Evolutionary conservation across 805 yeast genomes (phyloP).

Genomic region (Wickerhamiella sergipiensis): DNA sequence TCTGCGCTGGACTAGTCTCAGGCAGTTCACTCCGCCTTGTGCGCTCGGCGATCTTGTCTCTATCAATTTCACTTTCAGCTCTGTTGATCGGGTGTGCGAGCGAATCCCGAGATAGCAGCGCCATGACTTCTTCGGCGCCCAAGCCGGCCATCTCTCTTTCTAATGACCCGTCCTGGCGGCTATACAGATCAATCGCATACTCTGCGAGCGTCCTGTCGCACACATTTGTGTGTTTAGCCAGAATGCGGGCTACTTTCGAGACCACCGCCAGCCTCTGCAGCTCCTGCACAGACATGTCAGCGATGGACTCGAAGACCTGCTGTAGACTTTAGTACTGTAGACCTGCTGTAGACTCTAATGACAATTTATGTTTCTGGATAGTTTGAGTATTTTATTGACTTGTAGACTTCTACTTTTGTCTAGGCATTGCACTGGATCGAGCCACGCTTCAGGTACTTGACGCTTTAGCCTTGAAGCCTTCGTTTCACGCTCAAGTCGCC

Average conservation of each 20-base stretch:
- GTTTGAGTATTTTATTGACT: too few species aligned
- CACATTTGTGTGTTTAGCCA: constrained; percentile 16
- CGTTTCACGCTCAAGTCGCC: too few species aligned
- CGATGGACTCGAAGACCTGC: background rate
- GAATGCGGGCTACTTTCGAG: background rate
- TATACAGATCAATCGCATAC: constrained; percentile 31
- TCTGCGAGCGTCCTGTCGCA: constrained; percentile 35
- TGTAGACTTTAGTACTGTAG: too few species aligned
- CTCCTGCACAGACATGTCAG: constrained; percentile 15
- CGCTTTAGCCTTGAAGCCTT: too few species aligned
- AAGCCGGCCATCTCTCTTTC: constrained; percentile 26
- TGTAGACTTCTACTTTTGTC: too few species aligned
- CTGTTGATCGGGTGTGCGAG: background rate
- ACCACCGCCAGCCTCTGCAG: constrained; percentile 21
- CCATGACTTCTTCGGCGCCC: constrained; percentile 1
- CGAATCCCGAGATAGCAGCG: background rate
- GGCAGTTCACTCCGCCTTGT: too few species aligned
- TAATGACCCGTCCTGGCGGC: constrained; percentile 25
- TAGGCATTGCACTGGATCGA: too few species aligned
- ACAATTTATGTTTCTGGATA: too few species aligned
- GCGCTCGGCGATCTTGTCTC: too few species aligned
- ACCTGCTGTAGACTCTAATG: too few species aligned
- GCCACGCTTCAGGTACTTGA: too few species aligned
- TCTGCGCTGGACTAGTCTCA: too few species aligned
- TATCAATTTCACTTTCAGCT: constrained; percentile 1